phyloP scores from a whole-genome alignment of 1,139 yeast genomes.

The Suhomyces coccinellae region DNA sequence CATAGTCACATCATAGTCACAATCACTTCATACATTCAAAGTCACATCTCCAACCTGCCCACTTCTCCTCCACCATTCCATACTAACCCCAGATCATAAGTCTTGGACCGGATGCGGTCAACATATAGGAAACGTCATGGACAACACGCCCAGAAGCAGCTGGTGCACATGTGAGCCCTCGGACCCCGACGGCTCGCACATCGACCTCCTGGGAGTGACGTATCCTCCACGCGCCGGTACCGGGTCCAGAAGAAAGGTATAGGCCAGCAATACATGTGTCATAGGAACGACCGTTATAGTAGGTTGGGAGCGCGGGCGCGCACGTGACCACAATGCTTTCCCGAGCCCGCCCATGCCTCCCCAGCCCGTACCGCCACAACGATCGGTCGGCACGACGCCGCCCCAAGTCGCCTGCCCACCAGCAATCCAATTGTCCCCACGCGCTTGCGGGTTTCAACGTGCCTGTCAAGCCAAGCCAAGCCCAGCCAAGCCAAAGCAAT shows the following conservation, averaged over 20 bases:
- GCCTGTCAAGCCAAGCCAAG: too few relatives aligned
- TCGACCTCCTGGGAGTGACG: slow-evolving; percentile 14
- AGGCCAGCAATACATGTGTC: background rate
- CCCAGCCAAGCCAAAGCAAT: too few relatives aligned
- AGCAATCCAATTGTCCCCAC: too few relatives aligned
- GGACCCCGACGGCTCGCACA: slow-evolving; percentile 19
- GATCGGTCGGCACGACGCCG: too few relatives aligned
- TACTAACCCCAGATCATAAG: slow-evolving; percentile 28
- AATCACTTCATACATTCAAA: too few relatives aligned
- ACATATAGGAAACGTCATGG: slow-evolving; percentile 39
- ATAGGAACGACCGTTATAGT: background rate
- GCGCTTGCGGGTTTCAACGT: too few relatives aligned
- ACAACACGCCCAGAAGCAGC: slow-evolving; percentile 30
- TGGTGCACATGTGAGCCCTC: slow-evolving; percentile 44
- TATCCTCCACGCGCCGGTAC: slow-evolving; percentile 50
- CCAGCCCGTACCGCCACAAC: too few relatives aligned
- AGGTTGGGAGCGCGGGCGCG: background rate
- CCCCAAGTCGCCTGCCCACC: too few relatives aligned
- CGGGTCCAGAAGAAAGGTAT: slow-evolving; percentile 33
- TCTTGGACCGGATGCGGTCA: slow-evolving; percentile 48
- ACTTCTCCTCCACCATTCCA: background rate
- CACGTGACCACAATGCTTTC: too few relatives aligned
- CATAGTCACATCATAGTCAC: too few relatives aligned
- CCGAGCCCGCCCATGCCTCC: too few relatives aligned
- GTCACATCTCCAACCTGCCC: too few relatives aligned